Percentiles rank a stretch among this genome's conserved stretches.
These are phyloP conservation scores for Verruconis gallopava DNA, from an alignment of 2,329 filamentous ascomycete genomes.

Conservation along the genomic window DNA sequence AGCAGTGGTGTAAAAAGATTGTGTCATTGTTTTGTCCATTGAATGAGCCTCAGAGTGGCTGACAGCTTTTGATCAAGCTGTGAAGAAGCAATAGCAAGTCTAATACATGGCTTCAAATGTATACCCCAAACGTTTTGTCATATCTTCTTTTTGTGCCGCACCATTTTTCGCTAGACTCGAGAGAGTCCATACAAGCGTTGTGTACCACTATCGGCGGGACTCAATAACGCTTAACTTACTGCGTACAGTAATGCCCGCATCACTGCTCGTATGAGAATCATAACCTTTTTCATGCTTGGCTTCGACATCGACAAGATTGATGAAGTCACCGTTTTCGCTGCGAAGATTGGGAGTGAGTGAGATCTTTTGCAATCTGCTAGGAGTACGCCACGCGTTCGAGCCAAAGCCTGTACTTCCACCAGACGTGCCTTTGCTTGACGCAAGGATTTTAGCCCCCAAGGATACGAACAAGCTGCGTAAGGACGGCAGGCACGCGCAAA, in stretches of 20 bases:
- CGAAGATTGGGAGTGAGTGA: neutral
- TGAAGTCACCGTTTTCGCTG: neutral
- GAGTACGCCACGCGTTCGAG: neutral
- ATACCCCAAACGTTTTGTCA: no score
- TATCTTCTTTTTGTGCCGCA: no score
- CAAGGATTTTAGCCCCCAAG: neutral
- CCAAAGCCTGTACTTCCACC: neutral
- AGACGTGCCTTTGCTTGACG: neutral
- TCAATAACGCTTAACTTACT: neutral
- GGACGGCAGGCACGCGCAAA: conserved; percentile 34
- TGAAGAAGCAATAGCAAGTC: no score
- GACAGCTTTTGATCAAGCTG: no score
- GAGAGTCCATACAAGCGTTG: no score
- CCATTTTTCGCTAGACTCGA: no score
- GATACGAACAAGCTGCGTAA: conserved; percentile 17
- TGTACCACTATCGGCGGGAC: neutral
- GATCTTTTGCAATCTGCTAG: neutral
- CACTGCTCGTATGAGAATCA: neutral
- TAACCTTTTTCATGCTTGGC: conserved; percentile 1
- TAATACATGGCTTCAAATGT: no score
- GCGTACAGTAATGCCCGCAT: neutral
- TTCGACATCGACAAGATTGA: neutral
- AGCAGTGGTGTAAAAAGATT: no score
- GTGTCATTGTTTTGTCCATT: no score
- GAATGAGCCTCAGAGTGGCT: no score